Evolutionary conservation across 768 basidiomycete species (phyloP).

Genomic region (Clathrus columnatus): DNA sequence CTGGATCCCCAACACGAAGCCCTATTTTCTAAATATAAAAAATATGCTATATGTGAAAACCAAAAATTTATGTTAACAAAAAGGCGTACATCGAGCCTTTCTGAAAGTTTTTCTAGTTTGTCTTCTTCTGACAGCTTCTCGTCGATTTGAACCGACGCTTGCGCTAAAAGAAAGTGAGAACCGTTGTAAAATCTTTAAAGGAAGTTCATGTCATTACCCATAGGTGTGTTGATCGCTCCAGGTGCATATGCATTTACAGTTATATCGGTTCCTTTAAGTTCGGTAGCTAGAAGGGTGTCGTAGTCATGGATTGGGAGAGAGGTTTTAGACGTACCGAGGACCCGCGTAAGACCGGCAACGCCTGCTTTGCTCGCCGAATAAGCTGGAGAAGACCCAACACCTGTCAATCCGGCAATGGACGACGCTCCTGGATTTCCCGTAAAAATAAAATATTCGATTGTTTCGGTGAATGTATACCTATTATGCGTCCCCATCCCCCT

Average conservation of each 20-base stretch:
- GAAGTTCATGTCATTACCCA: no score
- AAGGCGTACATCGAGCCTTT: no score
- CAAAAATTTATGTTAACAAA: no score
- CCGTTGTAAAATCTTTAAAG: no score
- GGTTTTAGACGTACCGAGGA: background rate
- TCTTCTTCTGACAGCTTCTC: no score
- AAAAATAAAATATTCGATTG: background rate
- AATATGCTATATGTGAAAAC: no score
- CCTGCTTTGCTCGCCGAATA: conserved; percentile 27
- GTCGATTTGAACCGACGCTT: no score
- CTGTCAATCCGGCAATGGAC: background rate
- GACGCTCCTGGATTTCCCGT: conserved; percentile 16
- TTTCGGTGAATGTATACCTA: conserved; percentile 20
- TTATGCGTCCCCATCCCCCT: conserved; percentile 29
- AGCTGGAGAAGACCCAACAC: conserved; percentile 12
- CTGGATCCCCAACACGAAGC: conserved; percentile 17
- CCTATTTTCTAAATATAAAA: no score
- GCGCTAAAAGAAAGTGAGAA: no score
- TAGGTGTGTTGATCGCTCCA: conserved; percentile 14
- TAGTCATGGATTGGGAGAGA: no score
- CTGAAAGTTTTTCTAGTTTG: no score
- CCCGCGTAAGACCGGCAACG: conserved; percentile 23
- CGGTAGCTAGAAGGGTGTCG: conserved; percentile 29
- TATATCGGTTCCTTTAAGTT: conserved; percentile 29
- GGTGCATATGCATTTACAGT: conserved; percentile 33